Conservation (phyloP, 2,329 filamentous ascomycete species). For the Sporothrix brunneoviolacea region DNA sequence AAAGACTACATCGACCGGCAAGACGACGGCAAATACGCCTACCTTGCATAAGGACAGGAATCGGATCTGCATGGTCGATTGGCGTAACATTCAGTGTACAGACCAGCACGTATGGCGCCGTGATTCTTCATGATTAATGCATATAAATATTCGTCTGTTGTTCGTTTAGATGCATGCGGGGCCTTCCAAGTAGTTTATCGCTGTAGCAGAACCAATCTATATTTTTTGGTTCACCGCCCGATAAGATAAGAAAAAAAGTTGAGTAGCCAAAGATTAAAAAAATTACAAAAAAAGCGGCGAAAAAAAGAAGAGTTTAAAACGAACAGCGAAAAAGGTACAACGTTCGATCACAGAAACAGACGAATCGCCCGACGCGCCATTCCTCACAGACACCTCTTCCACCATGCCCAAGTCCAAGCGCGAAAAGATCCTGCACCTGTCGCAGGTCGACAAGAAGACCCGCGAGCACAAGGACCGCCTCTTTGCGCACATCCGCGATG, state of each 20-base stretch:
- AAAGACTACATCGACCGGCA: slow-evolving; percentile 92
- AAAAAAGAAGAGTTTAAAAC: neutral
- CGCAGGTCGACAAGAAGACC: slow-evolving; percentile 86
- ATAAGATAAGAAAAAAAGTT: slow-evolving; percentile 20
- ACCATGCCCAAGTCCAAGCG: slow-evolving; percentile 96
- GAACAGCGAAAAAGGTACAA: neutral
- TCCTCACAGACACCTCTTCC: slow-evolving; percentile 15
- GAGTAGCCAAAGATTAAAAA: slow-evolving; percentile 4
- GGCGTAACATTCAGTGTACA: too few relatives aligned
- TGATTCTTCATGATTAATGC: too few relatives aligned
- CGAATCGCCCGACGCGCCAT: too few relatives aligned
- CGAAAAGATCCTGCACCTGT: slow-evolving; percentile 79
- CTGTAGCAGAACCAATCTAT: too few relatives aligned
- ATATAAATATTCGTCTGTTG: too few relatives aligned
- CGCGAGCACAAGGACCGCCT: slow-evolving; percentile 87
- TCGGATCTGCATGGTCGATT: too few relatives aligned
- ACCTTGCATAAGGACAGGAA: slow-evolving; percentile 53
- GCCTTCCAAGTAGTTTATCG: too few relatives aligned
- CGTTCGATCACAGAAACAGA: neutral
- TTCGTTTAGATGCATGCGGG: neutral
- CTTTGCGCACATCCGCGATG: slow-evolving; percentile 81
- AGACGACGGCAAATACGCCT: slow-evolving; percentile 63
- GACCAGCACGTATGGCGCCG: too few relatives aligned
- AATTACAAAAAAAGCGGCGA: slow-evolving; percentile 4
- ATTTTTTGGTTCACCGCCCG: slow-evolving; percentile 11